A percentile compares a stretch with the other conserved stretches of the same genome.
Conservation (phyloP, 805 yeast genomes). For the Metschnikowia arizonensis region DNA sequence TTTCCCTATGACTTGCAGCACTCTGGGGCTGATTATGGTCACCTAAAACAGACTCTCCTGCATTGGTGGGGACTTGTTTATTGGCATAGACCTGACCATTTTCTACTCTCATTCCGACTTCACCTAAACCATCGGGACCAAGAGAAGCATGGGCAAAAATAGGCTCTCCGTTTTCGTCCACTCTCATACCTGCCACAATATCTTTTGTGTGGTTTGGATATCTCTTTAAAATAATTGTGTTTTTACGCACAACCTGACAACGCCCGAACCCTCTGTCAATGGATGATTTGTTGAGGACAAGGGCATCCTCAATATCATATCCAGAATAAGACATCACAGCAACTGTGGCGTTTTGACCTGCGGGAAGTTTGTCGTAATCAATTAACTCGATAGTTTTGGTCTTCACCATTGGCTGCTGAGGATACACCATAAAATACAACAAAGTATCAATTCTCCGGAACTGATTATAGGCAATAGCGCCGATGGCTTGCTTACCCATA, state of each 20-base stretch:
- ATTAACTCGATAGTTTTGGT: constrained; percentile 94
- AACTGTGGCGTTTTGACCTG: constrained; percentile 98
- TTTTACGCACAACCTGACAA: constrained; percentile 91
- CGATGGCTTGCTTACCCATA: constrained; percentile 99
- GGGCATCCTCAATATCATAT: constrained; percentile 98
- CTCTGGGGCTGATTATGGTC: constrained; percentile 31
- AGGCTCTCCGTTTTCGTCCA: constrained; percentile 74
- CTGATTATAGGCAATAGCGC: constrained; percentile 97
- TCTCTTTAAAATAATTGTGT: constrained; percentile 82
- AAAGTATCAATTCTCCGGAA: constrained; percentile 92
- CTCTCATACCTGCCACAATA: constrained; percentile 86
- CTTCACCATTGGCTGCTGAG: constrained; percentile 99
- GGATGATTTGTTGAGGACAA: constrained; percentile 88
- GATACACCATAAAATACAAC: constrained; percentile 93
- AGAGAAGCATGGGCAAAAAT: constrained; percentile 81
- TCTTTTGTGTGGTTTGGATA: constrained; percentile 94
- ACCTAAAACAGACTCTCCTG: constrained; percentile 60
- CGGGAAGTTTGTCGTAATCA: constrained; percentile 93
- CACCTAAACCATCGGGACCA: constrained; percentile 95
- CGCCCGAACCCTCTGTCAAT: constrained; percentile 97
- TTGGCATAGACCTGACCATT: constrained; percentile 93
- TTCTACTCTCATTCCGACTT: constrained; percentile 85
- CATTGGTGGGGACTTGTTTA: constrained; percentile 86
- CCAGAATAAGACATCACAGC: constrained; percentile 99
- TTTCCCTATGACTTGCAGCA: constrained; percentile 71